Base-by-base conservation (phyloP, 768 basidiomycete species). In the Mycena crocata region DNA sequence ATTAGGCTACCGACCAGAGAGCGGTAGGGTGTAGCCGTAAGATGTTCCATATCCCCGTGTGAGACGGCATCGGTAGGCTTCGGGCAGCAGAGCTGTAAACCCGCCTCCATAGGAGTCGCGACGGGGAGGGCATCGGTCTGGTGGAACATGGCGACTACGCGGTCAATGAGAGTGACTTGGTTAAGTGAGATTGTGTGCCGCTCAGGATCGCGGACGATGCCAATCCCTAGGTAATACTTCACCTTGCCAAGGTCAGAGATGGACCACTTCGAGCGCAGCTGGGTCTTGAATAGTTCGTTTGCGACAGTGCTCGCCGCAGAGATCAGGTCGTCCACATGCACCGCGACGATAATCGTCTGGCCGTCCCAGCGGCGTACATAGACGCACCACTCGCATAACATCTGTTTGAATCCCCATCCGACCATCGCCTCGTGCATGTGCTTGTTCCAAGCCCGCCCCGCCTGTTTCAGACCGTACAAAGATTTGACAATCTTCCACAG, bases 91-190 rank as follows among this genome's bases (percentile, higher is more conserved):
- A 81, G 71, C 7, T 69, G 73, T 0, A 73, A 30, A 50, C 67
- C 31, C 21, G 74, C 63, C 28, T 80, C 79, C 76, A 82, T 78
- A 0, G 78, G 80, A 0, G 75, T 65, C 0, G 72, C 51, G 12
- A 68, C 24, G 1, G 75, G 66, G 37, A 70, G 50, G 5, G 71
- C 62, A 23, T 71, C 62, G 0, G 67, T 57, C 31, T 80, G 73
- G 9, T 71, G 67, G 65, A 79, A 82, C 5, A 65, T 67, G 0
- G n/a, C 7, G 46, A 82, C 56, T 52, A 81, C 73, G 1, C 62
- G 58, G n/a, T 78, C 71, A 28, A 81, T 74, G 60, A 81, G 58
- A 21, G 72, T 59, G 10, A 52, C 62, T 59, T 81, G 78, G 14
- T 70, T 69, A 0, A 81, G 49, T 10, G 26, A 30, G 13, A 79